phyloP scores from a whole-genome alignment of 2,329 filamentous ascomycete species.

The Purpureocillium takamizusanense region DNA sequence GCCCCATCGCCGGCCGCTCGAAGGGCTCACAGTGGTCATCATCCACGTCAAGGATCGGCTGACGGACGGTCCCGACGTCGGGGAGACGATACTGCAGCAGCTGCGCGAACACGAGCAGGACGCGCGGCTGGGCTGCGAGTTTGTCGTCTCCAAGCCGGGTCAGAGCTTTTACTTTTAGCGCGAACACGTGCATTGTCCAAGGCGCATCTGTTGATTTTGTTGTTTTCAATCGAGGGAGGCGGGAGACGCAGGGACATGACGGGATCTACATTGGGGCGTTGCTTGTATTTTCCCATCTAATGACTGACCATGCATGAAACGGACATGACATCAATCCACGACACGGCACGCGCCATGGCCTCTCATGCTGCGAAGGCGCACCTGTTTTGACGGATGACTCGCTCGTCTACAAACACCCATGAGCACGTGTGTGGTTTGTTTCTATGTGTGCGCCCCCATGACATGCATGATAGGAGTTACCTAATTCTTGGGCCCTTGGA shows the following conservation, averaged over 20 bases:
- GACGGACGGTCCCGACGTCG: conserved; percentile 56
- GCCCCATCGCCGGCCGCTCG: conserved; percentile 40
- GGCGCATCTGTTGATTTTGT: neutral
- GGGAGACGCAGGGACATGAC: neutral
- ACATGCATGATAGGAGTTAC: no score
- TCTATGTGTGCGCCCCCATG: no score
- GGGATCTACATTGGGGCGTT: no score
- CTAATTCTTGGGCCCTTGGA: conserved; percentile 33
- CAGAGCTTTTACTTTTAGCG: conserved; percentile 46
- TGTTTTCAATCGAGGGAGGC: neutral
- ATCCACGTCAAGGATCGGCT: conserved; percentile 92
- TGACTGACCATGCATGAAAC: conserved; percentile 4
- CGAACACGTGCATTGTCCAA: no score
- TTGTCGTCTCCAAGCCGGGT: conserved; percentile 61
- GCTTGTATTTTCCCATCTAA: neutral
- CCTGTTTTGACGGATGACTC: no score
- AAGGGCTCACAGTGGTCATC: conserved; percentile 70
- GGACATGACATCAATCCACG: neutral
- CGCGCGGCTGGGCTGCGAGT: conserved; percentile 66
- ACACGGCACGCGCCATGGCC: no score
- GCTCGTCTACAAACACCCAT: no score
- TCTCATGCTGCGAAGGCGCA: no score
- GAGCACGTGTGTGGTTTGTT: no score
- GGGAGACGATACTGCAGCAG: conserved; percentile 61
- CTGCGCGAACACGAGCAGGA: conserved; percentile 57